phyloP scores from a whole-genome alignment of 2,329 filamentous ascomycete species.

The Penicillium occitanis region DNA sequence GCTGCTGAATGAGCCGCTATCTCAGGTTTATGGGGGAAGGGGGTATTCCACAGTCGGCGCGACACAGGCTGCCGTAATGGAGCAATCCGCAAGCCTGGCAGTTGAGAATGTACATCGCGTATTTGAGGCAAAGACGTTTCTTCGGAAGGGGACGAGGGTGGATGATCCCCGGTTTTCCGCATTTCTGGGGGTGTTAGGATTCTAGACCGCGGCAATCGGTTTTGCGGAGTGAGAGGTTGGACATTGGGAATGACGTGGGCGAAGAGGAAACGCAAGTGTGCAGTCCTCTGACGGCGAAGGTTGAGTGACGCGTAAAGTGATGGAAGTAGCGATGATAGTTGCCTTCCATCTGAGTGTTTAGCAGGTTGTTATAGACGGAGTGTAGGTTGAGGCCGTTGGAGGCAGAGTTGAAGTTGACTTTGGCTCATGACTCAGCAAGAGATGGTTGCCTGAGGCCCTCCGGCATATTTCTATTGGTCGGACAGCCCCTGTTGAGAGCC shows the following conservation, averaged over 20 bases:
- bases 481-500: not conserved
- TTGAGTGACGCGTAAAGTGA: not conserved
- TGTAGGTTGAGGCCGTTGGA: not conserved
- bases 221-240: slow-evolving; percentile 9
- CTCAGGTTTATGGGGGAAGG: slow-evolving; percentile 34
- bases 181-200: slow-evolving; percentile 21
- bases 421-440: not conserved
- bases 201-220: slow-evolving; percentile 23
- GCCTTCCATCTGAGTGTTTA: slow-evolving; percentile 9
- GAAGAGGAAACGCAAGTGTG: not conserved
- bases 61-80: slow-evolving; percentile 50
- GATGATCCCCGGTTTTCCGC: slow-evolving; percentile 35
- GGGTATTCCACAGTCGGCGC: slow-evolving; percentile 43
- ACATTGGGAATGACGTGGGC: slow-evolving; percentile 15
- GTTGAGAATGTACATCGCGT: slow-evolving; percentile 42
- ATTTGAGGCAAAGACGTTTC: slow-evolving; percentile 33
- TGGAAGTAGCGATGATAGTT: not conserved
- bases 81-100: slow-evolving; percentile 47
- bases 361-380: not conserved
- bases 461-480: not conserved
- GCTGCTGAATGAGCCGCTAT: slow-evolving; percentile 23
- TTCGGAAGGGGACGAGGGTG: slow-evolving; percentile 42
- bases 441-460: not conserved
- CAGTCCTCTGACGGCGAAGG: not conserved
- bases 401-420: not conserved